phyloP scores from a whole-genome alignment of 2,329 filamentous ascomycete genomes.

The Aphanocladium album region DNA sequence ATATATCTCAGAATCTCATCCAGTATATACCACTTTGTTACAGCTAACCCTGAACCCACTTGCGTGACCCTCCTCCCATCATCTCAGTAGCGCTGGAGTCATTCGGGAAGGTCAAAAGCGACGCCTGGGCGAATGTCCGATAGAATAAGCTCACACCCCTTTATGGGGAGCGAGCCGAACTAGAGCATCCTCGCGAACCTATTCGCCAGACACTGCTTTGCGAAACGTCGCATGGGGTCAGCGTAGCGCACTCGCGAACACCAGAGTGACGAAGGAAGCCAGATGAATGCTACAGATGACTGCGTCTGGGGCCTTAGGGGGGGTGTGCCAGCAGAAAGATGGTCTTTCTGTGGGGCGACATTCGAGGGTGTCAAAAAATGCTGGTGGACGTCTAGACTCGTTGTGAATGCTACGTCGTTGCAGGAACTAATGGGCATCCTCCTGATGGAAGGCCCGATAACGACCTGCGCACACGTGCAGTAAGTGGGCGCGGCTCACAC shows the following conservation, averaged over 20 bases:
- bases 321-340: background rate
- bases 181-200: background rate
- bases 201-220: conserved; percentile 3
- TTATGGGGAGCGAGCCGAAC: background rate
- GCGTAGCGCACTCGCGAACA: background rate
- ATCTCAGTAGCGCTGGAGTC: conserved; percentile 5
- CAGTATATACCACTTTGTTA: conserved; percentile 4
- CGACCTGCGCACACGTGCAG: conserved; percentile 3
- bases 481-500: background rate
- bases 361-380: background rate
- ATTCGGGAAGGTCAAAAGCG: conserved; percentile 13
- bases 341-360: background rate
- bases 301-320: background rate
- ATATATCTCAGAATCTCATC: background rate
- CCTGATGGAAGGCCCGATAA: conserved; percentile 11
- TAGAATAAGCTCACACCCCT: conserved; percentile 5
- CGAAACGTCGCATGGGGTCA: conserved; percentile 12
- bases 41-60: background rate
- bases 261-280: background rate
- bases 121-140: background rate
- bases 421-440: conserved; percentile 4
- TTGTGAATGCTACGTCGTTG: conserved; percentile 12
- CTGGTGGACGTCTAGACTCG: background rate
- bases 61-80: conserved; percentile 7
- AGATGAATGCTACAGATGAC: conserved; percentile 2